Evolutionary conservation across 192 early-diverging fungal genomes (phyloP).

Genomic region (Kickxella alabastrina): DNA sequence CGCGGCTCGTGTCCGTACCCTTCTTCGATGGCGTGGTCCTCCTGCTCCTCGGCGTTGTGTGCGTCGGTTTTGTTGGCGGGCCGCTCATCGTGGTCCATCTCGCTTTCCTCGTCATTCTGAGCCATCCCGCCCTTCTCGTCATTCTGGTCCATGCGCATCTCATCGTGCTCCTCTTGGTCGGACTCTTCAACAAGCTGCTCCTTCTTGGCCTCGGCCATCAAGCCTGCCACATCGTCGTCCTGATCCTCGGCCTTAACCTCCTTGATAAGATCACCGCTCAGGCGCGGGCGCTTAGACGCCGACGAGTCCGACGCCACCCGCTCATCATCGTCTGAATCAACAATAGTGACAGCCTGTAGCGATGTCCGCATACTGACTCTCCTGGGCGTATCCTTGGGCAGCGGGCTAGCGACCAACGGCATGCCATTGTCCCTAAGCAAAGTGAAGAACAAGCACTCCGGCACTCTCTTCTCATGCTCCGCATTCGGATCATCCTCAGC

Average conservation of each 20-base stretch:
- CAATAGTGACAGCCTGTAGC: background rate
- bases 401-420: conserved; percentile 2
- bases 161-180: background rate
- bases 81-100: background rate
- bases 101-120: background rate
- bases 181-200: background rate
- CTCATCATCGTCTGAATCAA: background rate
- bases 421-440: background rate
- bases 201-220: background rate
- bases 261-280: background rate
- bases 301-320: conserved; percentile 14
- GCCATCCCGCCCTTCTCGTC: background rate
- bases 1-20: background rate
- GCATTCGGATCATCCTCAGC: conserved; percentile 45
- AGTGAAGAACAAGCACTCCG: conserved; percentile 48
- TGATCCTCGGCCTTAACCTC: background rate
- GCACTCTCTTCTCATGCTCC: conserved; percentile 36
- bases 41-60: background rate
- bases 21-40: background rate
- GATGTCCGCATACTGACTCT: conserved; percentile 7
- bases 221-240: background rate
- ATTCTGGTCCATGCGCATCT: background rate
- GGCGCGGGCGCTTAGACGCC: conserved; percentile 25
- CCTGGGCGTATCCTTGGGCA: conserved; percentile 9
- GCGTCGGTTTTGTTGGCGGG: background rate